Evolutionary conservation across 2,329 filamentous ascomycete genomes (phyloP), one percentile per base, ranked within the genome.

Genomic region (Paecilomyces variotii): DNA sequence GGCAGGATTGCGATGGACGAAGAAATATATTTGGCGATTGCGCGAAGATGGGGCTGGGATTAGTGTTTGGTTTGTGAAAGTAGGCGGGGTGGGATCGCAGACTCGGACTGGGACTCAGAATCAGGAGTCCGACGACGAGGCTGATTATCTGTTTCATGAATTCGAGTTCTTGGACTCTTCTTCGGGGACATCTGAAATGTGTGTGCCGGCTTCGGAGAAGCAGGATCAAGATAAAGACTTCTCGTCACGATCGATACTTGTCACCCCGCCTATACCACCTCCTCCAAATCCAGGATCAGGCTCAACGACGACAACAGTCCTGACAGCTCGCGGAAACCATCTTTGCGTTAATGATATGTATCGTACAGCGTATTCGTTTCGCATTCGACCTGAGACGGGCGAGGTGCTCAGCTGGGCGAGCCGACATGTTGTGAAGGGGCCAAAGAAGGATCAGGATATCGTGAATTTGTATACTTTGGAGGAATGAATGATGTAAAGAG

Each of bases 301-400:
- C 26, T 5, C 28, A 19, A 19, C 30, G 1, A 64, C 63, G 11
- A 74, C 69, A 1, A 60, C 57, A 4, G 67, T 77, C 4, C 58
- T 76, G 9, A 63, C 66, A 55, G 76, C 76, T 3, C 65, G 66
- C 19, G 76, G 76, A 2, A 73, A 75, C 51, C 76, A 79, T 64
- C 69, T 79, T 9, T 78, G 76, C 62, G 71, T 78, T 56, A 76
- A 78, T 52, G 76, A 79, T 64, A 77, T 75, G 69, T 78, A 78
- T 64, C 72, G 72, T 57, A 79, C 75, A 4, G 72, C 71, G 2
- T 79, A 79, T 65, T 68, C 72, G 19, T 79, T 79, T 61, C 68
- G 72, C 10, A 62, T 78, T 26, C 59, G 61, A 2, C 59, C 65
- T 1, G 67, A 65, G 6, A 67, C 67, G 0, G 71, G 68, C 5